phyloP scores from a whole-genome alignment of 2,329 filamentous ascomycete species.

The Trichoderma koningii region DNA sequence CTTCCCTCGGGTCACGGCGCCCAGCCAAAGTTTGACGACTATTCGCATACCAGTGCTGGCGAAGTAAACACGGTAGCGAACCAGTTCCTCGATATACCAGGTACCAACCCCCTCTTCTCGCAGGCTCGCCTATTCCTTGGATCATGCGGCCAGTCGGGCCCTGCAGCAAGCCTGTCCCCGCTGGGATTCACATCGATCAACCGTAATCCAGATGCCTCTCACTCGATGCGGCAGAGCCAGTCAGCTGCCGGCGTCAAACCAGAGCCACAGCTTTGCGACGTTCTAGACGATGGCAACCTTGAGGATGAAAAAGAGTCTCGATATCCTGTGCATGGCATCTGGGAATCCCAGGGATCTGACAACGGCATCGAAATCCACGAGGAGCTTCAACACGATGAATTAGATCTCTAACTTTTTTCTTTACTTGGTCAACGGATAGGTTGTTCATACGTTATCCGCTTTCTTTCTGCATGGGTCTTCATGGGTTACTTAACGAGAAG shows the following conservation, averaged over 20 bases:
- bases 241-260: constrained; percentile 32
- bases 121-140: constrained; percentile 39
- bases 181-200: constrained; percentile 40
- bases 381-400: constrained; percentile 33
- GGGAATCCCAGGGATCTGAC: constrained; percentile 33
- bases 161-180: constrained; percentile 32
- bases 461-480: background rate
- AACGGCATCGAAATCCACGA: constrained; percentile 33
- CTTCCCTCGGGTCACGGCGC: constrained; percentile 32
- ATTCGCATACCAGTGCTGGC: constrained; percentile 29
- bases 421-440: background rate
- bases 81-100: constrained; percentile 37
- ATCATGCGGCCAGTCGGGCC: constrained; percentile 33
- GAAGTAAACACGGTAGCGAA: constrained; percentile 32
- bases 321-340: constrained; percentile 30
- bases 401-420: constrained; percentile 32
- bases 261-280: constrained; percentile 35
- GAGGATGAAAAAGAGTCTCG: constrained; percentile 34
- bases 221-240: constrained; percentile 29
- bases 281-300: constrained; percentile 30
- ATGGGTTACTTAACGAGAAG: background rate
- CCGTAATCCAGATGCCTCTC: constrained; percentile 30
- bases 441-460: background rate
- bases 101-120: constrained; percentile 40
- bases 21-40: constrained; percentile 37